phyloP scores from a whole-genome alignment of 2,329 filamentous ascomycete species.

The Pestalotiopsis sp. region DNA sequence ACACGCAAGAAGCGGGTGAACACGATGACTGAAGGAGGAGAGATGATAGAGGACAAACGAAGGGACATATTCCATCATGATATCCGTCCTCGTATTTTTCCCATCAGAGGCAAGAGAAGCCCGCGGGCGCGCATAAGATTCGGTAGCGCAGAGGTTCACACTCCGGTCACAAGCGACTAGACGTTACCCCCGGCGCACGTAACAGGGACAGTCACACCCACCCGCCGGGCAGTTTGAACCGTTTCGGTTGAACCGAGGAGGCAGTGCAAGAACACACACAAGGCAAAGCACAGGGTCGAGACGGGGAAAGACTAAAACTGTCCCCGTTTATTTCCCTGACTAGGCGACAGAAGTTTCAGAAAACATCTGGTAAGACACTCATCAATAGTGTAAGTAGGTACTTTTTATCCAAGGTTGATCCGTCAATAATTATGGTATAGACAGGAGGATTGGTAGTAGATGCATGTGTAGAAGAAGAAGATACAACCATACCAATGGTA shows the following conservation, averaged over 20 bases:
- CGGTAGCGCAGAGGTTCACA: background rate
- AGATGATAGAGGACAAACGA: background rate
- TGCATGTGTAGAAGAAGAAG: background rate
- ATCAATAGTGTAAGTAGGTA: background rate
- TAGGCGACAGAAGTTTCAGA: constrained; percentile 5
- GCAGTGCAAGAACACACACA: background rate
- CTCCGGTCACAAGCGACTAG: background rate
- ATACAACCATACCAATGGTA: background rate
- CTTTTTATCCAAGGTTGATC: background rate
- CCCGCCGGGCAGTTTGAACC: background rate
- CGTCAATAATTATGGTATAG: background rate
- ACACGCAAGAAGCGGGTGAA: background rate
- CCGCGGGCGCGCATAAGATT: background rate
- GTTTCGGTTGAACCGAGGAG: constrained; percentile 3
- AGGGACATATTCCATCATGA: background rate
- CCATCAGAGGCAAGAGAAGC: background rate
- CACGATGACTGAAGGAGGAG: background rate
- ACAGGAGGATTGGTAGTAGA: background rate
- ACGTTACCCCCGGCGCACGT: constrained; percentile 1
- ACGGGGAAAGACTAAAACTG: background rate
- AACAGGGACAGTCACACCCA: constrained; percentile 6
- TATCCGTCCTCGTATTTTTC: background rate
- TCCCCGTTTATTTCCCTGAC: background rate
- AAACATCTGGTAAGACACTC: background rate
- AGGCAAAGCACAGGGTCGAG: background rate